A percentile compares a stretch with the other conserved stretches of the same genome.
Evolutionary conservation across 1,284 basidiomycete species (phyloP).

Genomic region (Kalmanozyma brasiliensis): DNA sequence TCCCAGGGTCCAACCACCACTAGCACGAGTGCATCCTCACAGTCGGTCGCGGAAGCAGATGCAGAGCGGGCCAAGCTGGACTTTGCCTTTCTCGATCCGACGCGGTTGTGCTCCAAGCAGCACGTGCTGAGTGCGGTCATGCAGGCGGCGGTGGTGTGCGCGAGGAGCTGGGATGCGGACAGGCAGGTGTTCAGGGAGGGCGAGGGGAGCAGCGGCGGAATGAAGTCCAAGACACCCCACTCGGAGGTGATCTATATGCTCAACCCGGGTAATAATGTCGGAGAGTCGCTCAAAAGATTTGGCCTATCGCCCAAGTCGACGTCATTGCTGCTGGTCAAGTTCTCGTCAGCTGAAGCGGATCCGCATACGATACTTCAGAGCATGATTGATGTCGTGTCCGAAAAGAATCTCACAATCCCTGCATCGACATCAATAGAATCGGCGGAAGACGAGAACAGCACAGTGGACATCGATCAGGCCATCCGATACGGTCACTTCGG

Average conservation of each 20-base stretch:
- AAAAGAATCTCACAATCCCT: constrained; percentile 18
- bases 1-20: constrained; percentile 31
- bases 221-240: constrained; percentile 50
- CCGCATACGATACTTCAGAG: constrained; percentile 11
- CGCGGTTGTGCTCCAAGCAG: constrained; percentile 34
- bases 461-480: constrained; percentile 33
- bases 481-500: constrained; percentile 20
- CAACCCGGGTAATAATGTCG: constrained; percentile 48
- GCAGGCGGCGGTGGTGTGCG: constrained; percentile 42
- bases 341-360: constrained; percentile 18
- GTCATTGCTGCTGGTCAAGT: constrained; percentile 44
- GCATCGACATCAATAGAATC: neutral
- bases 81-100: constrained; percentile 53
- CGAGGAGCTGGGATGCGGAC: constrained; percentile 27
- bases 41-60: constrained; percentile 19
- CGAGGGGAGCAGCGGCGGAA: constrained; percentile 36
- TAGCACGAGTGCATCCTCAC: constrained; percentile 1
- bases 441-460: neutral
- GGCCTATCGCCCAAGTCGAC: constrained; percentile 35
- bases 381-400: constrained; percentile 34
- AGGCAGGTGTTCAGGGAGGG: constrained; percentile 25
- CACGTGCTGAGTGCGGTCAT: constrained; percentile 37
- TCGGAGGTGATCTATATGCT: constrained; percentile 51
- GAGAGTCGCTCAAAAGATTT: constrained; percentile 49
- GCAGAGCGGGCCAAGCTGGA: constrained; percentile 31